Evolutionary conservation across 2,329 filamentous ascomycete genomes (phyloP).

Genomic region (Penicillium janthinellum): DNA sequence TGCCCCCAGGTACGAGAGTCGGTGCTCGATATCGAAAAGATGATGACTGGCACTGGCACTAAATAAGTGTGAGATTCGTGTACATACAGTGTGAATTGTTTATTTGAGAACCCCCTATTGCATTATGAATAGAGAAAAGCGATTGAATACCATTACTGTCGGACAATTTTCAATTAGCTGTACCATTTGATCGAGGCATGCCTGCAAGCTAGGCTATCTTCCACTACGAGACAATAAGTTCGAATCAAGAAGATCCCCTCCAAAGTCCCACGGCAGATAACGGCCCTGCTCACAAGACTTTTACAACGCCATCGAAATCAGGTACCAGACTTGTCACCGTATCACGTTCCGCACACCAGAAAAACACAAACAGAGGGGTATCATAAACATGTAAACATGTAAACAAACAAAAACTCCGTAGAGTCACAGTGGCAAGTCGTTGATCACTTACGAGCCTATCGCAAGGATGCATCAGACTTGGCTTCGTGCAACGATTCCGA

Average conservation of each 20-base stretch:
- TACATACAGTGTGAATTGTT: conserved; percentile 15
- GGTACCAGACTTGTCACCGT: background rate
- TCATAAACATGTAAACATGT: background rate
- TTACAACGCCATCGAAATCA: background rate
- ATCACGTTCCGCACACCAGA: background rate
- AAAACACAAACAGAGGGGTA: background rate
- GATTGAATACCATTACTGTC: background rate
- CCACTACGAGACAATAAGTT: background rate
- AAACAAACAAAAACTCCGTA: background rate
- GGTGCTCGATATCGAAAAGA: conserved; percentile 69
- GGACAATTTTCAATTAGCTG: too few species aligned
- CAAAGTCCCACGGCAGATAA: background rate
- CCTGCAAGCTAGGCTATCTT: too few species aligned
- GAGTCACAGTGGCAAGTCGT: background rate
- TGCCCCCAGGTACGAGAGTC: conserved; percentile 83
- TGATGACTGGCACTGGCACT: conserved; percentile 43
- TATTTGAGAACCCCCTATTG: conserved; percentile 2
- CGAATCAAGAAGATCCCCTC: background rate
- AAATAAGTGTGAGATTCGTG: conserved; percentile 26
- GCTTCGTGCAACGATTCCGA: background rate
- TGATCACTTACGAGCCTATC: background rate
- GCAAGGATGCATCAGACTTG: background rate
- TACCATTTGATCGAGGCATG: too few species aligned
- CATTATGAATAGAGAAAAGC: background rate
- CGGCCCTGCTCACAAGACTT: background rate